Evolutionary conservation across 1,139 yeast species (phyloP), one percentile per base, ranked within the genome.

Genomic region (Trichomonascaceae sp.): DNA sequence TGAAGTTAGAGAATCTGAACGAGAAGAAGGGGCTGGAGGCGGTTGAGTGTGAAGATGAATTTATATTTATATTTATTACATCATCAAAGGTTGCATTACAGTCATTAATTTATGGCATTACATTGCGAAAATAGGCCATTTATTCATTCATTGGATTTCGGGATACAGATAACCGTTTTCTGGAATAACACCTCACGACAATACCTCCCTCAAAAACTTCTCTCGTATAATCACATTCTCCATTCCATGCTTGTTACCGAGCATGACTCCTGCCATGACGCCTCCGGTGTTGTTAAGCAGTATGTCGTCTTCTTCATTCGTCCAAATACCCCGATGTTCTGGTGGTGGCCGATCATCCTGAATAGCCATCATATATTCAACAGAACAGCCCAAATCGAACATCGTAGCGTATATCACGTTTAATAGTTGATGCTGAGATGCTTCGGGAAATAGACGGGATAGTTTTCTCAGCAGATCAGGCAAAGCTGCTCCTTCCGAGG

Each of bases 1-100:
- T 1, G 77, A 86, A 12, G 85, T 85, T 59, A 82, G 78, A 59
- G 97, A 91, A 63, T 78, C 53, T 1, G 67, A 63, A 47, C 66
- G 74, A 1, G 72, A 73, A 1, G 70, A 70, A 2, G 67, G 68
- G 47, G 72, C 66, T 2, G 65, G 68, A 12, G 75, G 75, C 6
- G 75, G 74, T n/a, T 71, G 55, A 53, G 39, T 20, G 32, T 15
- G 7, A 15, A 13, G 41, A 36, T 15, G 4, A 15, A 36, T n/a
- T 32, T 15, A 36, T 36, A 36, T n/a, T 32, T 15, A 36, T 36
- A 36, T 36, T 36, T 36, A 36, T 36, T 36, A 36, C 41, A 15
- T 36, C 17, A 13, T n/a, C 41, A 15, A 36, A 2, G 17, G 41
- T n/a, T n/a, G 41, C 41, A 36, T 36, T 15, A n/a, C 41, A 36